Base-by-base conservation (phyloP, 257 asterid genomes). In the Capsicum rhomboideum region DNA sequence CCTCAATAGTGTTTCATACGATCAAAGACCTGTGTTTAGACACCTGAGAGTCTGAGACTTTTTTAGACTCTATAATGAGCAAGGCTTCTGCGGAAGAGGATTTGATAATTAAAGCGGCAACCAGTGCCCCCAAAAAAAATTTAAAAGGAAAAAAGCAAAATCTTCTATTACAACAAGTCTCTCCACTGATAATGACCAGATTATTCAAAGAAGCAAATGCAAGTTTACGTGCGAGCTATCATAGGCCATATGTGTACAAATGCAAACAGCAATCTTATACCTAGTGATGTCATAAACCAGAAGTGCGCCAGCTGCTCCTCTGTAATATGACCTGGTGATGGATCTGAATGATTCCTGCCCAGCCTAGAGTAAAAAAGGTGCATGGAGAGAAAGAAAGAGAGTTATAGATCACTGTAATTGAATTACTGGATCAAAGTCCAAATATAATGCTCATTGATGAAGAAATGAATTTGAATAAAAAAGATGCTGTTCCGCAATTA, bases 251-350 rank as follows among this genome's bases (percentile, higher is more conserved):
- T 40, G 14, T 71, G 79, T 71, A 71, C 20, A 40, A 71, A 34
- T 17, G 28, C 31, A 71, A 71, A 71, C 53, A 71, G 31, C 18
- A 40, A 18, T 11, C 20, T 37, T 9, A 40, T 7, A 63, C 83
- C 83, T 80, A 59, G 83, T 80, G 37, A 80, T 80, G 75, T 80
- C 83, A 80, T 80, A 80, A 26, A 80, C 83, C 75, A 80, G 83
- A 56, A 80, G 83, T 8, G 83, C 83, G 17, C 83, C 83, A 37
- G 83, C 83, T 37, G 83, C 83, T 59, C 83, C 83, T 26, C 83
- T 80, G 77, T 80, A 80, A 64, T 80, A 80, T 59, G 83, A 80
- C 72, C 83, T 80, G 83, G 83, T 80, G 83, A 80, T 80, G 72
- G 83, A 80, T 80, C 83, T 80, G 75, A 80, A 80, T 28, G 83